These are phyloP conservation scores for Ilyonectria mors-panacis DNA, from an alignment of 2,329 filamentous ascomycete species.

Conservation along the genomic window DNA sequence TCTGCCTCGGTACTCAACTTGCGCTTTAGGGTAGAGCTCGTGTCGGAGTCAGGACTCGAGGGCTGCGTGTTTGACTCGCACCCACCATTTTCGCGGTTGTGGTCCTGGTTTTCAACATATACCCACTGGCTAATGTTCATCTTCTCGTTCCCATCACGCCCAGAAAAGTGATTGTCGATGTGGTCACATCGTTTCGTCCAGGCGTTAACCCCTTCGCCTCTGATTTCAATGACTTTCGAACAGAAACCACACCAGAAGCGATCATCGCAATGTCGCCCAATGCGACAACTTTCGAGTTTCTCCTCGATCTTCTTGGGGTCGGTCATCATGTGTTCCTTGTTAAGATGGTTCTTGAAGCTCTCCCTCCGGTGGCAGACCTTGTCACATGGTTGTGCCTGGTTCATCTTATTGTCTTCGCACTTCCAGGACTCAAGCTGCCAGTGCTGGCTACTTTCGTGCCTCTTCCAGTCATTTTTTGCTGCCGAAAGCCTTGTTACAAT, in stretches of 20 bases:
- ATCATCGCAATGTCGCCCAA: conserved; percentile 75
- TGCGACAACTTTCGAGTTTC: conserved; percentile 68
- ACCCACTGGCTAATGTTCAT: conserved; percentile 71
- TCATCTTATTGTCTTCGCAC: conserved; percentile 65
- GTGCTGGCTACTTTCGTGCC: conserved; percentile 88
- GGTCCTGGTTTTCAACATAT: conserved; percentile 50
- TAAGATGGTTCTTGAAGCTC: conserved; percentile 74
- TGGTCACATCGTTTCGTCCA: conserved; percentile 76
- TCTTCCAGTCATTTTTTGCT: conserved; percentile 94
- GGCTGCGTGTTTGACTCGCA: conserved; percentile 5
- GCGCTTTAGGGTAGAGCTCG: conserved; percentile 19
- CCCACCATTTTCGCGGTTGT: conserved; percentile 2
- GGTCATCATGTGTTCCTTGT: conserved; percentile 60
- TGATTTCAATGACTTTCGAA: conserved; percentile 66
- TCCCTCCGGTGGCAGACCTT: conserved; percentile 72
- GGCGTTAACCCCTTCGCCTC: conserved; percentile 58
- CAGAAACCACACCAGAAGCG: conserved; percentile 95
- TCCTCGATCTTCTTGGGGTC: conserved; percentile 54
- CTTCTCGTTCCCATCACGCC: conserved; percentile 57
- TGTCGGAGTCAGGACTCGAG: conserved; percentile 22
- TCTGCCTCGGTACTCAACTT: conserved; percentile 17
- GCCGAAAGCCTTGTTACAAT: conserved; percentile 83
- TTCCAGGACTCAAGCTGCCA: conserved; percentile 80
- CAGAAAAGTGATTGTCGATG: conserved; percentile 80
- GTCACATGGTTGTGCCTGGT: conserved; percentile 61